These are phyloP conservation scores for Sporobolomyces roseus DNA, from an alignment of 768 basidiomycete genomes.

Conservation along the genomic window DNA sequence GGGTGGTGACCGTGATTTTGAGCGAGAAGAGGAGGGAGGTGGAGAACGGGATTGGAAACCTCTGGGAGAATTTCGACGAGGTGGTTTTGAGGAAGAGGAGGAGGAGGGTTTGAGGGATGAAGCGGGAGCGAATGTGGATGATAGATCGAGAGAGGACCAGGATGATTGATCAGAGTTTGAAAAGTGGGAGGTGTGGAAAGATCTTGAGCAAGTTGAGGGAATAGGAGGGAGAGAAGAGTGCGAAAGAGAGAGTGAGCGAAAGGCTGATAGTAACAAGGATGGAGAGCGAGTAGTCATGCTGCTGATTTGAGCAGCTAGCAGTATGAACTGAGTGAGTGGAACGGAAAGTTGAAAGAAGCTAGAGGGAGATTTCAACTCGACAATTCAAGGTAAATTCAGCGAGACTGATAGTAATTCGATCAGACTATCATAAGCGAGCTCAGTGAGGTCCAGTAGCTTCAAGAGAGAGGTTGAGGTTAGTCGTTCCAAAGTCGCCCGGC, in stretches of 20 bases:
- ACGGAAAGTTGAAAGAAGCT: too few species aligned
- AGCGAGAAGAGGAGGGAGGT: background rate
- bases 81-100: background rate
- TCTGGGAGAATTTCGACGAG: constrained; percentile 1
- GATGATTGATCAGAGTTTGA: background rate
- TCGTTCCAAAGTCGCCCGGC: too few species aligned
- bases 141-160: background rate
- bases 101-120: background rate
- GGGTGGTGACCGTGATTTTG: background rate
- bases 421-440: too few species aligned
- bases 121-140: background rate
- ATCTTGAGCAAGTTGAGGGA: background rate
- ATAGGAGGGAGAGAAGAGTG: background rate
- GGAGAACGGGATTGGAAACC: constrained; percentile 5
- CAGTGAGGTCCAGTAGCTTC: too few species aligned
- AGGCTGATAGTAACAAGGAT: background rate
- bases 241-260: background rate
- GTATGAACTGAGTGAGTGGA: background rate
- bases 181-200: background rate
- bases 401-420: too few species aligned
- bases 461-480: too few species aligned
- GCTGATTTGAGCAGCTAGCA: background rate
- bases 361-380: too few species aligned
- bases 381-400: too few species aligned
- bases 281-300: background rate